Evolutionary conservation across 768 basidiomycete species (phyloP), one percentile per base, ranked within the genome.

Genomic region (Trametes coccinea): DNA sequence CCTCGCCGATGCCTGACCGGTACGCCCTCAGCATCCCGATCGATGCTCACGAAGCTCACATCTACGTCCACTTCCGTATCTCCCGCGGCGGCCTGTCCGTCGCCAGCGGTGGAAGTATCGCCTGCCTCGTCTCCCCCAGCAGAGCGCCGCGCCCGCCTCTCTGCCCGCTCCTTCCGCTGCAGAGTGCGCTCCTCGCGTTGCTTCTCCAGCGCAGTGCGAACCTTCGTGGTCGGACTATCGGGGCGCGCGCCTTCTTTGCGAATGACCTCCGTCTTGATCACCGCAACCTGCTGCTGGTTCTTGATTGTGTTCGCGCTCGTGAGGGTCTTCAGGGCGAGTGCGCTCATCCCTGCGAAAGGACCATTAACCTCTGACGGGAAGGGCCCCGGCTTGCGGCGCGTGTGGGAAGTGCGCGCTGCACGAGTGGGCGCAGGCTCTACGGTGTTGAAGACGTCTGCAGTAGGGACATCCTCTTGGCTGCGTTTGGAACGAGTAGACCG

Each of bases 171-270:
- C 59, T 76, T 75, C 63, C 89, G 73, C 63, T 80, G 77, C 59
- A 71, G 75, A 5, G 75, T 79, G 70, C 79, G 83, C 68, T 87
- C 86, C 37, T 92, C 89, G 60, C 82, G 79, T 68, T 87, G 80
- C 65, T 85, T 82, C 75, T 93, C 88, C 9, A 81, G 70, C 51
- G 85, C 79, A 2, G 89, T 90, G 67, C 82, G 81, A 48, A 88
- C 80, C 72, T 89, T 90, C 53, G 89, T 84, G n/a, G 78, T 80
- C 5, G 92, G 92, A 68, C 91, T 93, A 63, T 88, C 89, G 9
- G 92, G 92, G 56, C 92, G 78, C 39, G 75, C 71, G 31, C 92
- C 91, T 45, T 85, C 81, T 72, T 82, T 89, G 50, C 85, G 79
- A 33, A 93, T 76, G 17, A 93, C 80, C 71, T 90, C 84, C 39